Evolutionary conservation across 345 rosid species (phyloP).

Genomic region (Draba incana): DNA sequence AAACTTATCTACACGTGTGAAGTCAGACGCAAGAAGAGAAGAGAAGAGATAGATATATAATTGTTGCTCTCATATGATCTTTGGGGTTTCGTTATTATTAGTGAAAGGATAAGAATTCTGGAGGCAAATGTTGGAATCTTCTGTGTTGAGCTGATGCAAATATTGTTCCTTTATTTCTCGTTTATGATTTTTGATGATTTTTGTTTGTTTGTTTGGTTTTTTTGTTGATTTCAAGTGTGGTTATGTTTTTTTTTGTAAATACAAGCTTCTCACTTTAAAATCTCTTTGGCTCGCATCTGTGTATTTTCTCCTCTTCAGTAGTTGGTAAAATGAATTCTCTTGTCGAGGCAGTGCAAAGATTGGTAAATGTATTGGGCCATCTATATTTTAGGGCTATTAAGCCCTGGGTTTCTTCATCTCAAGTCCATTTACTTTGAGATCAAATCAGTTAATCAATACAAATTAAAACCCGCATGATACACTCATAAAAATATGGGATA

Average conservation of each 20-base stretch:
- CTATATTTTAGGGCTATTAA: not conserved
- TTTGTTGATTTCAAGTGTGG: conserved; percentile 22
- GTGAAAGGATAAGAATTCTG: conserved; percentile 24
- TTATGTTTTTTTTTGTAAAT: conserved; percentile 24
- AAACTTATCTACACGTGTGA: conserved; percentile 29
- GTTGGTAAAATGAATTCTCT: not conserved
- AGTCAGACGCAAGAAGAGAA: not conserved
- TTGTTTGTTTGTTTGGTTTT: conserved; percentile 17
- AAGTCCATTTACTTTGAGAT: conserved; percentile 10
- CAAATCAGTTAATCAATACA: not conserved
- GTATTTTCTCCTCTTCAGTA: not conserved
- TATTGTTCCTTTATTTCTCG: conserved; percentile 17
- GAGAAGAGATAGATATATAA: conserved; percentile 18
- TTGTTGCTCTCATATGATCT: conserved; percentile 20
- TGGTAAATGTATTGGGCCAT: not conserved
- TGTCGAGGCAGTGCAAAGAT: too few relatives aligned
- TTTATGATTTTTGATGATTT: conserved; percentile 4
- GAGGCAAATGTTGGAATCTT: conserved; percentile 38
- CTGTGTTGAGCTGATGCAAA: conserved; percentile 30
- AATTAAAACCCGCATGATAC: too few relatives aligned
- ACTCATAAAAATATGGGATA: too few relatives aligned
- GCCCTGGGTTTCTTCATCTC: not conserved
- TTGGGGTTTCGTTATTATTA: conserved; percentile 3
- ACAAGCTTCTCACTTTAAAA: not conserved
- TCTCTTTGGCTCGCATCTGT: conserved; percentile 11